A percentile compares a stretch with the other conserved stretches of the same genome.
phyloP scores from a whole-genome alignment of 495 filamentous ascomycete genomes.

The Talaromyces thailandensis region DNA sequence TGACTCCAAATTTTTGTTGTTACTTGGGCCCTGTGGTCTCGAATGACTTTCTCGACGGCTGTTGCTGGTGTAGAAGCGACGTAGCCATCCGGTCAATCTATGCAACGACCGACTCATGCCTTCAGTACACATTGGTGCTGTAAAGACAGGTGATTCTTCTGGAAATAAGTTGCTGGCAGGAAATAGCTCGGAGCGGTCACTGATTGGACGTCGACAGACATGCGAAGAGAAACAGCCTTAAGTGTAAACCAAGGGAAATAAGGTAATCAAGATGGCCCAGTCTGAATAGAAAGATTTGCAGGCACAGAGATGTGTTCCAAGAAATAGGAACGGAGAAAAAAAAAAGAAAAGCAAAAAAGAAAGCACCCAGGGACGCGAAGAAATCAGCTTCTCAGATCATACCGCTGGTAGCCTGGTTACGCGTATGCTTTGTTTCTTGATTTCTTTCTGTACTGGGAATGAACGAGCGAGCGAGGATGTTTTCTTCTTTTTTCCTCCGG shows the following conservation, averaged over 20 bases:
- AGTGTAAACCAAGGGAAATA: background rate
- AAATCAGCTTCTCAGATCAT: background rate
- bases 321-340: background rate
- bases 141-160: background rate
- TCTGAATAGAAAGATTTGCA: background rate
- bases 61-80: background rate
- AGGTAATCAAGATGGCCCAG: background rate
- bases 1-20: background rate
- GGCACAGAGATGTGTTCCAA: background rate
- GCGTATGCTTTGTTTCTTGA: background rate
- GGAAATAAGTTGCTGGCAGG: background rate
- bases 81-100: conserved; percentile 1
- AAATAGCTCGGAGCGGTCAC: background rate
- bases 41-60: background rate
- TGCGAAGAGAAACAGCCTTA: background rate
- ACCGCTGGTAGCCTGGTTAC: background rate
- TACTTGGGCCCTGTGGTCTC: background rate
- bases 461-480: background rate
- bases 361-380: background rate
- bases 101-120: background rate
- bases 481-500: background rate
- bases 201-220: background rate
- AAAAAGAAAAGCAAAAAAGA: background rate
- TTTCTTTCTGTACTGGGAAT: background rate
- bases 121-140: background rate